These are phyloP conservation scores for Pythium insidiosum DNA, from an alignment of 352 stramenopile species.

Conservation along the genomic window DNA sequence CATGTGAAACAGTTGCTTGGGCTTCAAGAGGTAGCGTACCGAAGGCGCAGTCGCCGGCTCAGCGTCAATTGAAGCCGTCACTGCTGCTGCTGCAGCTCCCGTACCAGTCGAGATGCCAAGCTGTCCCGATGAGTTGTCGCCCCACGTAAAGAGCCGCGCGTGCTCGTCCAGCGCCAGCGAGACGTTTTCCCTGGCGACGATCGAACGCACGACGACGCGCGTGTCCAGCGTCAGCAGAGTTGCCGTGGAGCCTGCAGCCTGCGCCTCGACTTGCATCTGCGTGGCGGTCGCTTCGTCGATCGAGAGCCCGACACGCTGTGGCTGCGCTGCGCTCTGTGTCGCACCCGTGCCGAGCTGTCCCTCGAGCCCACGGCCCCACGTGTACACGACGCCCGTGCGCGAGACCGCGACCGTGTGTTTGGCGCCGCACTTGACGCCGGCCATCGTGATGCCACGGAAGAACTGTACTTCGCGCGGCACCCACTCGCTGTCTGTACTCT, in stretches of 20 bases:
- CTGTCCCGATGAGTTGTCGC: conserved; percentile 30
- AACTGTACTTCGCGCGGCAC: conserved; percentile 36
- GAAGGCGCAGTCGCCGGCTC: too few species aligned
- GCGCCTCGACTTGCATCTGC: conserved; percentile 21
- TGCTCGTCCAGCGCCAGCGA: conserved; percentile 37
- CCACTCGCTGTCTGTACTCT: conserved; percentile 42
- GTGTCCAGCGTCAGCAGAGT: conserved; percentile 9
- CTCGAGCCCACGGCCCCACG: conserved; percentile 40
- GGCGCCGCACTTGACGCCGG: conserved; percentile 22
- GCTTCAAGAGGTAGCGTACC: conserved; percentile 2
- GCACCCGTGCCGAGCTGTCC: conserved; percentile 34
- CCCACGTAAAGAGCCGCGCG: conserved; percentile 40
- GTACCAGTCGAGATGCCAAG: conserved; percentile 16
- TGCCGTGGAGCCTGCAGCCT: conserved; percentile 4
- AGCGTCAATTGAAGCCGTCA: not conserved
- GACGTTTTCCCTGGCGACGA: conserved; percentile 22
- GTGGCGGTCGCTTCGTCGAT: conserved; percentile 15
- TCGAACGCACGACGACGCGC: conserved; percentile 23
- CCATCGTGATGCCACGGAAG: conserved; percentile 27
- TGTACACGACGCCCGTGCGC: conserved; percentile 35
- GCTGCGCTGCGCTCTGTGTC: not conserved
- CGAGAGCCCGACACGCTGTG: conserved; percentile 15
- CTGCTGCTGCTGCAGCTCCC: too few species aligned
- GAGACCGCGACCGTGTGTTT: conserved; percentile 48
- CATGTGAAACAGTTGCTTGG: conserved; percentile 37